Evolutionary conservation across 345 rosid species (phyloP).

Genomic region (Cardamine resedifolia): DNA sequence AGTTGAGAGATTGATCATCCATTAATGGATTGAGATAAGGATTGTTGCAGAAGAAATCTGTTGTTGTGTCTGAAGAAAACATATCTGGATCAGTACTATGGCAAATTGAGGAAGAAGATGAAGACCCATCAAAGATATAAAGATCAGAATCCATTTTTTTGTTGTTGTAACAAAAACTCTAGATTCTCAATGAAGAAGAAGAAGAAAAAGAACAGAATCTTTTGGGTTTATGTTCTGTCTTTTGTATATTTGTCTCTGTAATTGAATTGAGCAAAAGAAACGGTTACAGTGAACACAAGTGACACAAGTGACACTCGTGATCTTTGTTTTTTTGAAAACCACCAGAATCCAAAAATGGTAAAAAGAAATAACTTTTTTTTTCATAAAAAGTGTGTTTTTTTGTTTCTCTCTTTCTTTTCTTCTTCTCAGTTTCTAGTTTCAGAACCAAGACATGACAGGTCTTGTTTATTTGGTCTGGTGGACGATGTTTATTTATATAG

Average conservation of each 20-base stretch:
- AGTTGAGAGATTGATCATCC: slow-evolving; percentile 35
- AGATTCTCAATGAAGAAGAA: slow-evolving; percentile 19
- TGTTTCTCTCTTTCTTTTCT: neutral
- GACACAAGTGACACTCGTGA: slow-evolving; percentile 43
- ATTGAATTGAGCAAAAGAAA: slow-evolving; percentile 33
- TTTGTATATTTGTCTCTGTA: slow-evolving; percentile 11
- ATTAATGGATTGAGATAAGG: slow-evolving; percentile 21
- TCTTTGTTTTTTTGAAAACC: slow-evolving; percentile 23
- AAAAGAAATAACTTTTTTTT: slow-evolving; percentile 17
- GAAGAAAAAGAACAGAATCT: slow-evolving; percentile 13
- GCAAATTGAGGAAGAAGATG: slow-evolving; percentile 45
- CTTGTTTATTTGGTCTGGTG: slow-evolving; percentile 34
- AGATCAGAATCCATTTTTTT: slow-evolving; percentile 69
- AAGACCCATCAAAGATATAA: slow-evolving; percentile 44
- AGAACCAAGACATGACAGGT: slow-evolving; percentile 36
- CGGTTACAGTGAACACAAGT: slow-evolving; percentile 38
- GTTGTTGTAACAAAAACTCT: slow-evolving; percentile 10
- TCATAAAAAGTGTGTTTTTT: neutral
- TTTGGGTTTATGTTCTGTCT: slow-evolving; percentile 25
- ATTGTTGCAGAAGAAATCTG: slow-evolving; percentile 36
- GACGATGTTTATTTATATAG: slow-evolving; percentile 35
- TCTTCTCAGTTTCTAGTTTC: slow-evolving; percentile 17
- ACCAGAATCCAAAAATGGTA: slow-evolving; percentile 43
- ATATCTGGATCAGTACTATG: slow-evolving; percentile 44
- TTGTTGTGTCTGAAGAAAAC: slow-evolving; percentile 44